Conservation (phyloP, 2,329 filamentous ascomycete genomes). For the Sclerotinia spermophila region DNA sequence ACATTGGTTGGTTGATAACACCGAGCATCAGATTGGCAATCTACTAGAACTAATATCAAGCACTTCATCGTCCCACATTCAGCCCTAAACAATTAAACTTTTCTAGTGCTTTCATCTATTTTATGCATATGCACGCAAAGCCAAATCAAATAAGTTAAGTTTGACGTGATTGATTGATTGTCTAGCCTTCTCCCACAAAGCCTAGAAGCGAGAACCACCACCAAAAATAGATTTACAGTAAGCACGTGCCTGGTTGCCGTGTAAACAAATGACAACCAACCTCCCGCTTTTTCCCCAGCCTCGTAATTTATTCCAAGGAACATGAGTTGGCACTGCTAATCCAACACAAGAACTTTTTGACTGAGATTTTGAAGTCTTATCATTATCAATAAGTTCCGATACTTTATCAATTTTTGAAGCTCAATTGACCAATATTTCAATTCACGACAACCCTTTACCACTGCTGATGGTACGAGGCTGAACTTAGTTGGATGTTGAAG, state of each 20-base stretch:
- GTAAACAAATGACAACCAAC: slow-evolving; percentile 15
- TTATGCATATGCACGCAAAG: neutral
- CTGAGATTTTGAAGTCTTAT: neutral
- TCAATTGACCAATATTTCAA: neutral
- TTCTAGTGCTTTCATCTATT: neutral
- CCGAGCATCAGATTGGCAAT: neutral
- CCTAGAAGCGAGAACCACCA: neutral
- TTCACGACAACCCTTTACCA: slow-evolving; percentile 7
- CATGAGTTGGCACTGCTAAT: slow-evolving; percentile 11
- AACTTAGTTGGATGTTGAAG: slow-evolving; percentile 14
- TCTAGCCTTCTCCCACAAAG: neutral
- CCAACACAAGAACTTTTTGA: slow-evolving; percentile 3
- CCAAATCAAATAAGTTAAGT: neutral
- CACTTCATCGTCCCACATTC: neutral
- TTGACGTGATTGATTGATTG: neutral
- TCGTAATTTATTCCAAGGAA: slow-evolving; percentile 13
- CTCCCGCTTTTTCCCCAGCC: slow-evolving; percentile 20
- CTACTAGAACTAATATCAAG: neutral
- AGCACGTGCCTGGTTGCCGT: slow-evolving; percentile 13
- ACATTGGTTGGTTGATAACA: neutral
- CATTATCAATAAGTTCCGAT: neutral
- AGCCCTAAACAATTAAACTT: neutral
- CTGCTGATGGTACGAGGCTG: slow-evolving; percentile 8
- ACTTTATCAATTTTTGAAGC: neutral
- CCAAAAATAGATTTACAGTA: neutral